These are phyloP conservation scores for Candida xiaguanensis DNA, from an alignment of 805 yeast species.

Conservation along the genomic window DNA sequence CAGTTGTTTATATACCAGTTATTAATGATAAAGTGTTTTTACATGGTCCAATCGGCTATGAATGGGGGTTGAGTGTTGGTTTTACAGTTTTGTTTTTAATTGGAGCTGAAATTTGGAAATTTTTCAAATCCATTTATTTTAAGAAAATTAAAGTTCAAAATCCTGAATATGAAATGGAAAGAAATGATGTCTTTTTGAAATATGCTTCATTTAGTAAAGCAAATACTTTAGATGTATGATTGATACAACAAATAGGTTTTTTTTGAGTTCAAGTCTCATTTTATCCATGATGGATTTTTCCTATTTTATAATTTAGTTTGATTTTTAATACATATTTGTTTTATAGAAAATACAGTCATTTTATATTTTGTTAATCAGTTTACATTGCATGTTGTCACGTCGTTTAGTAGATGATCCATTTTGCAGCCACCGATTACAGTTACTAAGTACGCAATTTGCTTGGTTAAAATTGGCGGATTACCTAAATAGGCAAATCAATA, in stretches of 20 bases:
- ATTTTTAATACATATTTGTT: neutral
- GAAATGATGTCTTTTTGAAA: conserved; percentile 57
- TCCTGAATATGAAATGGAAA: conserved; percentile 64
- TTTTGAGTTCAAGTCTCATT: conserved; percentile 7
- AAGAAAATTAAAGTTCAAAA: conserved; percentile 42
- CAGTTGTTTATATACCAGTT: conserved; percentile 85
- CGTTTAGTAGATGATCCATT: too few species aligned
- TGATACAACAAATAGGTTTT: conserved; percentile 1
- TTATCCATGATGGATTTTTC: conserved; percentile 8
- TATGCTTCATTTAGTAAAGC: conserved; percentile 57
- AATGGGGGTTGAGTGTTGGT: conserved; percentile 75
- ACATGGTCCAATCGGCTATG: conserved; percentile 68
- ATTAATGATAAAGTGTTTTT: conserved; percentile 72
- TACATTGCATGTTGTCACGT: too few species aligned
- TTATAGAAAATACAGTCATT: neutral
- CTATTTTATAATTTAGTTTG: neutral
- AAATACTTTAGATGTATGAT: conserved; percentile 33
- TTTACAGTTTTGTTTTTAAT: conserved; percentile 53
- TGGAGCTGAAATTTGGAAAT: conserved; percentile 67
- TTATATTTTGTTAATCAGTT: too few species aligned
- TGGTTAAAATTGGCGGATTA: too few species aligned
- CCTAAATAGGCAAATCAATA: neutral
- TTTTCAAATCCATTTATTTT: conserved; percentile 54
- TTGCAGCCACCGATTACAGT: too few species aligned
- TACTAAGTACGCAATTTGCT: too few species aligned